Evolutionary conservation across 2,329 filamentous ascomycete species (phyloP).

Genomic region (Cordyceps sp.): DNA sequence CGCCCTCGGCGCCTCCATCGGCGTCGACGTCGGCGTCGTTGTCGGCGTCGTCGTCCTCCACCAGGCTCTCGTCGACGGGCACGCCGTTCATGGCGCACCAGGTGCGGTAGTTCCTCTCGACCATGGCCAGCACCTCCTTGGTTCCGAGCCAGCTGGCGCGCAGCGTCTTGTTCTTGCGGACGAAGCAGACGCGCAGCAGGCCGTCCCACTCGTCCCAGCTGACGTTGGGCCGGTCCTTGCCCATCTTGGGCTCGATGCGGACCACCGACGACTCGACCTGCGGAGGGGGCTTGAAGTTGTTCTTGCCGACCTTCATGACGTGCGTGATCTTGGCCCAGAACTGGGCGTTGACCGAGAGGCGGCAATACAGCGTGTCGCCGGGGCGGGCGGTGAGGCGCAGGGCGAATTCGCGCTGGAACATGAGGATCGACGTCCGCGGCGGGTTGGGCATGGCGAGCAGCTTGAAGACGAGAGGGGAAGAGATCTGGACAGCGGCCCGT

Average conservation of each 20-base stretch:
- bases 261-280: constrained; percentile 86
- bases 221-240: constrained; percentile 61
- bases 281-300: constrained; percentile 92
- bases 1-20: constrained; percentile 22
- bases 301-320: constrained; percentile 87
- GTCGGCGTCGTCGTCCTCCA: constrained; percentile 24
- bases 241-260: constrained; percentile 72
- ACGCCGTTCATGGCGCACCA: constrained; percentile 83
- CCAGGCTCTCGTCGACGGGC: constrained; percentile 50
- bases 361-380: constrained; percentile 75
- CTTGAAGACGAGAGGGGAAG: constrained; percentile 80
- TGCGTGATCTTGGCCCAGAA: constrained; percentile 56
- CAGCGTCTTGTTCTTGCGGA: constrained; percentile 79
- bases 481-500: too few relatives aligned
- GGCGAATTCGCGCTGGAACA: constrained; percentile 94
- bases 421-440: constrained; percentile 73
- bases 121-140: constrained; percentile 62
- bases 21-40: constrained; percentile 22
- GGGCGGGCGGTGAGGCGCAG: constrained; percentile 77
- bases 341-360: constrained; percentile 84
- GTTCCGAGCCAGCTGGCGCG: constrained; percentile 68
- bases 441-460: constrained; percentile 68
- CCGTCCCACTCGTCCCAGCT: constrained; percentile 94
- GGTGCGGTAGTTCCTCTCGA: constrained; percentile 76
- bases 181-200: constrained; percentile 54